Evolutionary conservation across 805 yeast species (phyloP), one percentile per base, ranked within the genome.

Genomic region (Starmerella riodocensis): DNA sequence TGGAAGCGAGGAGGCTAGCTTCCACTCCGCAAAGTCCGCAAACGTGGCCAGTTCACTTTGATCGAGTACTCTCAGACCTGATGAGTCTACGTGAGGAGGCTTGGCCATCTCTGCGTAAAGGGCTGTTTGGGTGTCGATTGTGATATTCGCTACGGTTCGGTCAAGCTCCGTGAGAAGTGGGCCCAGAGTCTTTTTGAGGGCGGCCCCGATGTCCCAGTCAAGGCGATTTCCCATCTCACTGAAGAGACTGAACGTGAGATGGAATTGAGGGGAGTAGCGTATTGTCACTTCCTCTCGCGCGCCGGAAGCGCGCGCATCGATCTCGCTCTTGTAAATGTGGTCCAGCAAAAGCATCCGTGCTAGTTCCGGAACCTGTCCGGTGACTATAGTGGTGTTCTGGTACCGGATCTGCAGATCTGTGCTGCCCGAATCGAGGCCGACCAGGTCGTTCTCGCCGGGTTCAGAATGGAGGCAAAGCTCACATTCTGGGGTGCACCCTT

Each of bases 1-100:
- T 1, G 73, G 61, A 49, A 70, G 73, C 49, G 65, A 64, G 32
- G 69, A 63, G 2, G 73, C 58, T 46, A 78, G 65, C 40, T 78
- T 78, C 93, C 93, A 80, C 48, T 81, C 93, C 2, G 91, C 85
- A 49, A 74, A 74, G 58, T 88, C 91, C 43, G 86, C 70, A 47
- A 82, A 73, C 12, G 86, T 78, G 2, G 93, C 69, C 26, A 86
- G 64, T 40, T 79, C 79, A 7, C 64, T 55, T 39, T 65, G 60
- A 19, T 65, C 63, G 14, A 78, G 61, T 3, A 64, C 42, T 11
- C 34, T 24, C 34, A 30, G 20, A 13, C n/a, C 33, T 9, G 6
- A 7, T 11, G 6, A 14, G 17, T 31, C 34, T 4, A 17, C 18
- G 13, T 27, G 25, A 6, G 60, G 57, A 2, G 55, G 59, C 16